These are phyloP conservation scores for Aspergillus carbonarius DNA, from an alignment of 2,329 filamentous ascomycete species.

Conservation along the genomic window DNA sequence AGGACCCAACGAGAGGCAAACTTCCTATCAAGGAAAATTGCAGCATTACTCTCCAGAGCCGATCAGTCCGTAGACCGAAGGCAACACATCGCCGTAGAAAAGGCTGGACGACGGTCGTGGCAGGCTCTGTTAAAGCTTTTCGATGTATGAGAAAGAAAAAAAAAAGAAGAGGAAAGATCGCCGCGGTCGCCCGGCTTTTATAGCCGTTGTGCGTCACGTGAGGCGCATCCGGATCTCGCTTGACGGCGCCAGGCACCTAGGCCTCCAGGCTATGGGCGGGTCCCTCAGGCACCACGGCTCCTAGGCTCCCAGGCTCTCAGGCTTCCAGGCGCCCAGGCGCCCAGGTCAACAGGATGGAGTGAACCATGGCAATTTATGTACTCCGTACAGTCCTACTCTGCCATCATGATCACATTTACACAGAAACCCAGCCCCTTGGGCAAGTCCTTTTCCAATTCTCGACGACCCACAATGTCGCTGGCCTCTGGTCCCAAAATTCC, in stretches of 20 bases:
- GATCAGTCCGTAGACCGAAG: slow-evolving; percentile 59
- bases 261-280: slow-evolving; percentile 2
- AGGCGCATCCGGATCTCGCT: slow-evolving; percentile 19
- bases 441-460: not conserved
- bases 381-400: not conserved
- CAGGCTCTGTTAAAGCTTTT: slow-evolving; percentile 65
- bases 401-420: not conserved
- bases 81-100: slow-evolving; percentile 65
- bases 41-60: slow-evolving; percentile 61
- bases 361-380: not conserved
- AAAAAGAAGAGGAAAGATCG: slow-evolving; percentile 22
- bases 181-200: slow-evolving; percentile 22
- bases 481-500: not conserved
- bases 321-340: no score
- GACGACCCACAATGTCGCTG: not conserved
- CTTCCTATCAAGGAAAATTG: slow-evolving; percentile 63
- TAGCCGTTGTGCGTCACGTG: slow-evolving; percentile 34
- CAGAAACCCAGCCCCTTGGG: not conserved
- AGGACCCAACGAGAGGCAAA: slow-evolving; percentile 67
- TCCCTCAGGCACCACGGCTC: not conserved
- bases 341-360: not conserved
- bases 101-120: slow-evolving; percentile 66
- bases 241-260: slow-evolving; percentile 5
- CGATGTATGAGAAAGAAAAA: slow-evolving; percentile 48
- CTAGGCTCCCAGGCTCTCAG: not conserved